These are phyloP conservation scores for Rhododendron ovatum DNA, from an alignment of 148 eudicot species.

Conservation along the genomic window DNA sequence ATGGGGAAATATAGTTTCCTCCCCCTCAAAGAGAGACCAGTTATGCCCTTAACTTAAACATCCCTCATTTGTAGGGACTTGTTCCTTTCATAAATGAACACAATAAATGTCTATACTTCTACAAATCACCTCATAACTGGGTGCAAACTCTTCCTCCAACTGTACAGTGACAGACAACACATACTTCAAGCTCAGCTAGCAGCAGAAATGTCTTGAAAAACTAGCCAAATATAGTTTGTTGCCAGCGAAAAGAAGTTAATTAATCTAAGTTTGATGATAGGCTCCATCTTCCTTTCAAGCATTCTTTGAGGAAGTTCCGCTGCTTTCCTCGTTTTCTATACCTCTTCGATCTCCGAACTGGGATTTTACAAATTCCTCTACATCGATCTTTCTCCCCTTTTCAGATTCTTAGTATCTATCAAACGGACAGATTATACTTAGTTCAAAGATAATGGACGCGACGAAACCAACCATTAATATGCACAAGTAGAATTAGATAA, in stretches of 20 bases:
- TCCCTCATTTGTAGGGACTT: not conserved
- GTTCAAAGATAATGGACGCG: not conserved
- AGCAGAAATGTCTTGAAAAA: not conserved
- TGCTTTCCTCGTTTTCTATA: constrained; percentile 24
- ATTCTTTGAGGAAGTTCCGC: constrained; percentile 47
- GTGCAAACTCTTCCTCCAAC: constrained; percentile 6
- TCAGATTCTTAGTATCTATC: constrained; percentile 55
- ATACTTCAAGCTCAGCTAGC: not conserved
- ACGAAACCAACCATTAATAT: not conserved
- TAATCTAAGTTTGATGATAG: constrained; percentile 43
- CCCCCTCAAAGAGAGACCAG: not conserved
- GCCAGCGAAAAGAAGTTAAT: constrained; percentile 18
- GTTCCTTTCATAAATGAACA: not conserved
- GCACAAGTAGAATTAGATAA: not conserved
- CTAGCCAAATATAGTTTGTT: not conserved
- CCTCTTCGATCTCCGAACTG: constrained; percentile 21
- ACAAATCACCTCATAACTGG: constrained; percentile 11
- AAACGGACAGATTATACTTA: not conserved
- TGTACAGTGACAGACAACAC: not conserved
- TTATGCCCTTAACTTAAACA: not conserved
- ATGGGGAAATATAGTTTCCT: too few relatives aligned
- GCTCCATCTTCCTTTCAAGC: constrained; percentile 52
- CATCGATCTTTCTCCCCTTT: constrained; percentile 41
- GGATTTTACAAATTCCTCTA: constrained; percentile 33
- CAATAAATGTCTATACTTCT: not conserved